Evolutionary conservation across 495 filamentous ascomycete genomes (phyloP).

Genomic region (Aspergillus bertholletiae): DNA sequence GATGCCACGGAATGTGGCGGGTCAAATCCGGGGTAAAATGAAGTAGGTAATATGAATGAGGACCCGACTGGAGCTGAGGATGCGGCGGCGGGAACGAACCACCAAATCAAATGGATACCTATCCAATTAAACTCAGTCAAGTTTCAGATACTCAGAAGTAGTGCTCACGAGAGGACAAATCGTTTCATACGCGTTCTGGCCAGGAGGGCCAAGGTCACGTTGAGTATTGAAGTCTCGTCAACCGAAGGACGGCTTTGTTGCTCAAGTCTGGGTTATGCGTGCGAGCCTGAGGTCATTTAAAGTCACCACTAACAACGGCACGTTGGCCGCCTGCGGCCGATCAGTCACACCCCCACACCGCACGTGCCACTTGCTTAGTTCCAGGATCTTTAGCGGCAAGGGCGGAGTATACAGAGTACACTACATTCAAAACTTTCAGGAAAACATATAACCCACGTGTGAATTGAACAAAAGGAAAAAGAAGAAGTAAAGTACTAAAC

Average conservation of each 20-base stretch:
- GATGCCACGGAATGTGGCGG: slow-evolving; percentile 4
- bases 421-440: background rate
- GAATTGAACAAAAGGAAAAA: no score
- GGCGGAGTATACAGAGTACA: no score
- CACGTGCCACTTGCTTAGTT: slow-evolving; percentile 3
- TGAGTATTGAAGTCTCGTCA: no score
- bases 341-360: background rate
- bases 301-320: background rate
- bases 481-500: background rate
- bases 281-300: background rate
- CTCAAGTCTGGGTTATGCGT: no score
- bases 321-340: slow-evolving; percentile 2
- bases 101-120: slow-evolving; percentile 12
- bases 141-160: no score
- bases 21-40: slow-evolving; percentile 12
- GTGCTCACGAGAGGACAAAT: background rate
- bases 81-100: slow-evolving; percentile 8
- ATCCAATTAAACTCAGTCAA: no score
- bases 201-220: no score
- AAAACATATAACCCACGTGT: background rate
- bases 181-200: no score
- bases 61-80: slow-evolving; percentile 2
- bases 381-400: no score
- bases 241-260: no score
- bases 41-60: background rate